Base-by-base conservation (phyloP, 257 asterid genomes). In the Osmanthus fragrans region DNA sequence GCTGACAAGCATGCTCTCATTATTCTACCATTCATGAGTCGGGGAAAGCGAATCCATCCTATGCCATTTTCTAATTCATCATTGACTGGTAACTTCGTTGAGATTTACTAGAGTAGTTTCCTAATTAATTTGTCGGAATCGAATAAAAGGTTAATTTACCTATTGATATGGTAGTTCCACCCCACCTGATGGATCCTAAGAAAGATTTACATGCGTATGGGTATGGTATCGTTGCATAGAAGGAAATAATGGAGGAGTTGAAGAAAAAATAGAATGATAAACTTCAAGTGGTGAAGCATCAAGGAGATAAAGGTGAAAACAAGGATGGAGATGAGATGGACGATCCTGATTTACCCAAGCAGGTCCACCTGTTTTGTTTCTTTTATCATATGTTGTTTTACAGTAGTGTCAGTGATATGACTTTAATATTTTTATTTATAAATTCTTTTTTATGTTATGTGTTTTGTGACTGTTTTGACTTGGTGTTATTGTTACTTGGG, bases 151-250 rank as follows among this genome's bases (percentile, higher is more conserved):
- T 81, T 80, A 76, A 70, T 71, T 72, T 72, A 11, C 21, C 25
- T 39, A 10, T 18, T 42, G 51, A 42, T 49, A 76, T 79, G 82
- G 80, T 79, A 90, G 97, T 94, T 85, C 97, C 97, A 2, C 97
- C 97, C 0, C 87, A 97, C 11, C 91, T 97, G 3, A 94, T 94
- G 99, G 99, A 94, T 84, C 99, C 99, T 6, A 94, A 94, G 87
- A 92, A 92, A 78, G 98, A 94, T 30, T 89, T 94, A 32, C 97
- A 96, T 3, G 97, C 92, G 21, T 94, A 94, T 76, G 98, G 98
- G 4, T 94, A 94, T 60, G 98, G 99, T 5, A 92, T 97, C 51
- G 93, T 94, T 63, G 99, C 99, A 3, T 94, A 97, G 99, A 94
- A 94, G 83, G 97, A 94, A 73, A 30, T 1, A 1, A 30, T 30